A percentile compares a stretch with the other conserved stretches of the same genome.
phyloP scores from a whole-genome alignment of 2,329 filamentous ascomycete species.

The Aspergillus jensenii region DNA sequence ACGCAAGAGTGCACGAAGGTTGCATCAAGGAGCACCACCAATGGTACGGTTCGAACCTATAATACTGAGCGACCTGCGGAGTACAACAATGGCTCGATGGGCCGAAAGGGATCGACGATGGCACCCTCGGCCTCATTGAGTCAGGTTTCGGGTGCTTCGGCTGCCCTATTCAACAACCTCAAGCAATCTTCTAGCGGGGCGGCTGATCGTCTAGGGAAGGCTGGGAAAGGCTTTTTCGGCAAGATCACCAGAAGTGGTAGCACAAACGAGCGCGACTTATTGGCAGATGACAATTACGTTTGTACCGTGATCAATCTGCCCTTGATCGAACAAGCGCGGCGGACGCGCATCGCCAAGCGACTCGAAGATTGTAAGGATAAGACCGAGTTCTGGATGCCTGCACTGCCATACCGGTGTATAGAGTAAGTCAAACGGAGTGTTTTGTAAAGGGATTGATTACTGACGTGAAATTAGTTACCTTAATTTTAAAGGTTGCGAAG shows the following conservation, averaged over 20 bases:
- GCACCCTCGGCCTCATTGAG: slow-evolving; percentile 47
- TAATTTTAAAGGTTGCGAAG: slow-evolving; percentile 90
- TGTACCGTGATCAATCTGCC: slow-evolving; percentile 83
- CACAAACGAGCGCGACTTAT: slow-evolving; percentile 63
- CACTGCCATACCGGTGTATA: slow-evolving; percentile 91
- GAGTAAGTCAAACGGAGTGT: slow-evolving; percentile 56
- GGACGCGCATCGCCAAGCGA: slow-evolving; percentile 85
- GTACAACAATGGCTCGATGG: slow-evolving; percentile 25
- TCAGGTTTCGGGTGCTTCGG: slow-evolving; percentile 56
- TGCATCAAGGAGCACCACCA: slow-evolving; percentile 67
- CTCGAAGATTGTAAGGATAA: slow-evolving; percentile 88
- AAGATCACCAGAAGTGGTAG: slow-evolving; percentile 71
- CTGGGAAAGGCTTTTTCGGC: slow-evolving; percentile 79
- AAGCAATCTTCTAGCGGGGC: slow-evolving; percentile 71
- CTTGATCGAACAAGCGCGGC: slow-evolving; percentile 83
- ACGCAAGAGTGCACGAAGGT: slow-evolving; percentile 56
- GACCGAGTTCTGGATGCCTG: slow-evolving; percentile 98
- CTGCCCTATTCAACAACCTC: slow-evolving; percentile 69
- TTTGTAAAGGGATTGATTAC: background rate
- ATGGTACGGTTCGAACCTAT: slow-evolving; percentile 64
- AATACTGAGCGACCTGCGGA: slow-evolving; percentile 65
- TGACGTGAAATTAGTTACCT: slow-evolving; percentile 62
- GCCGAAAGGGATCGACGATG: slow-evolving; percentile 34
- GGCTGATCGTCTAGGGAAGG: slow-evolving; percentile 68
- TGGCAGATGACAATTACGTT: slow-evolving; percentile 81